Conservation (phyloP, 2,329 filamentous ascomycete species). For the Sclerotinia minor region DNA sequence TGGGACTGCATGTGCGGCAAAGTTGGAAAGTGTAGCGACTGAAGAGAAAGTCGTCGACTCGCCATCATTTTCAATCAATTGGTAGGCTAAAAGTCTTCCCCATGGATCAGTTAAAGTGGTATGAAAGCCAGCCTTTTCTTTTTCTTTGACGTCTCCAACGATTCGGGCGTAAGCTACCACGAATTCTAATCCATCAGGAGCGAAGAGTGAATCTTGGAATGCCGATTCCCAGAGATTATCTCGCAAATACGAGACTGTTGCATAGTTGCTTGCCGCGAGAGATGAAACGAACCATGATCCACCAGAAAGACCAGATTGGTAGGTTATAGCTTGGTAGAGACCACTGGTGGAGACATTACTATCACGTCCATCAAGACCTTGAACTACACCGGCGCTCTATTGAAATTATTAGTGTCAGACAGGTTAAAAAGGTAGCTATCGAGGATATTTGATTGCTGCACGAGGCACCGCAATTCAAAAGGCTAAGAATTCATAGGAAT, state of each 20-base stretch:
- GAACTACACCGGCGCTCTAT: constrained; percentile 37
- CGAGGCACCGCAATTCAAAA: background rate
- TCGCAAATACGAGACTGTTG: constrained; percentile 46
- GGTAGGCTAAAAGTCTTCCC: constrained; percentile 33
- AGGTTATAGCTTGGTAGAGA: constrained; percentile 49
- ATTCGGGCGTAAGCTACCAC: constrained; percentile 35
- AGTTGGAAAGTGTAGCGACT: constrained; percentile 43
- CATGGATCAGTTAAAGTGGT: constrained; percentile 35
- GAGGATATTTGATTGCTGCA: background rate
- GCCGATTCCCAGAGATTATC: constrained; percentile 46
- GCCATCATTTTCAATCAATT: constrained; percentile 28
- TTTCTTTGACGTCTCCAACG: constrained; percentile 31
- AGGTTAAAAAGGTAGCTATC: background rate
- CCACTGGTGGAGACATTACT: constrained; percentile 45
- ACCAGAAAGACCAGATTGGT: constrained; percentile 49
- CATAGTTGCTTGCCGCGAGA: constrained; percentile 49
- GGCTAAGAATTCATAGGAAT: background rate
- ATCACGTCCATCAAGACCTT: constrained; percentile 45
- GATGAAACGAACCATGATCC: constrained; percentile 50
- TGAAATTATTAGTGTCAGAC: background rate
- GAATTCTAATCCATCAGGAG: constrained; percentile 42
- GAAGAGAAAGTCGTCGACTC: constrained; percentile 34
- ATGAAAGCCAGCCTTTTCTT: constrained; percentile 39
- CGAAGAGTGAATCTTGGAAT: constrained; percentile 44
- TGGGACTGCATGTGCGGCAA: constrained; percentile 45